phyloP scores from a whole-genome alignment of 2,329 filamentous ascomycete genomes.

The Microsporum canis region DNA sequence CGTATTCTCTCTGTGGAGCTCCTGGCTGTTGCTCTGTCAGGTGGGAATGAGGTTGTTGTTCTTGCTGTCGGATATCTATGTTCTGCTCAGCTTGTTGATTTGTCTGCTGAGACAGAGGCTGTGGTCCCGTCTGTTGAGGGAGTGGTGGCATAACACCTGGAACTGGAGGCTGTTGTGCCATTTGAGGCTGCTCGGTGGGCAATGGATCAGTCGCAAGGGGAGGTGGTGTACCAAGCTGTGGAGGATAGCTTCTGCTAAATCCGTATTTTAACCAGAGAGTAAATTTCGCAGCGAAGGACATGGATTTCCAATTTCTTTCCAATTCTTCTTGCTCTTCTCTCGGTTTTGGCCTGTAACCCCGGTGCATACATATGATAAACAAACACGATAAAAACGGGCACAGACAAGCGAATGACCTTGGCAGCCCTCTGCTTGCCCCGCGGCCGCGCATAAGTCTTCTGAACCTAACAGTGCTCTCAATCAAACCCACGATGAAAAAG shows the following conservation, averaged over 20 bases:
- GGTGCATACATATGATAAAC: conserved; percentile 1
- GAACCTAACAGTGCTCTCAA: not conserved
- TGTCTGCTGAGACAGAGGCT: not conserved
- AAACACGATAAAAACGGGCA: not conserved
- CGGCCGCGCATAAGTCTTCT: not conserved
- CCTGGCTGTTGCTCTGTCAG: not conserved
- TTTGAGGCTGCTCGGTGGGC: not conserved
- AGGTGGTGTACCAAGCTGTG: not conserved
- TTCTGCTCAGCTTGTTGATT: not conserved
- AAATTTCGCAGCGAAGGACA: not conserved
- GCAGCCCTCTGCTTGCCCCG: not conserved
- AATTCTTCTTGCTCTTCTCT: not conserved
- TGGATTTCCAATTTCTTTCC: conserved; percentile 3
- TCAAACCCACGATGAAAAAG: not conserved
- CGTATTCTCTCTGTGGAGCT: not conserved
- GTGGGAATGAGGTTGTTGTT: not conserved
- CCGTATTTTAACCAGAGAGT: conserved; percentile 2
- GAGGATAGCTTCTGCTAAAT: conserved; percentile 2
- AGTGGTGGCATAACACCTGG: not conserved
- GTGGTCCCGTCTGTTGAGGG: not conserved
- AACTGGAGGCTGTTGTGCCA: not conserved
- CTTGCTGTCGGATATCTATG: not conserved
- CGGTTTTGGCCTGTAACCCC: not conserved
- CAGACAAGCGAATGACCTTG: not conserved
- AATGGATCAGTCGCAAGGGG: not conserved